Base-by-base conservation (phyloP, 768 basidiomycete species). In the Podaxis carcinomalis region DNA sequence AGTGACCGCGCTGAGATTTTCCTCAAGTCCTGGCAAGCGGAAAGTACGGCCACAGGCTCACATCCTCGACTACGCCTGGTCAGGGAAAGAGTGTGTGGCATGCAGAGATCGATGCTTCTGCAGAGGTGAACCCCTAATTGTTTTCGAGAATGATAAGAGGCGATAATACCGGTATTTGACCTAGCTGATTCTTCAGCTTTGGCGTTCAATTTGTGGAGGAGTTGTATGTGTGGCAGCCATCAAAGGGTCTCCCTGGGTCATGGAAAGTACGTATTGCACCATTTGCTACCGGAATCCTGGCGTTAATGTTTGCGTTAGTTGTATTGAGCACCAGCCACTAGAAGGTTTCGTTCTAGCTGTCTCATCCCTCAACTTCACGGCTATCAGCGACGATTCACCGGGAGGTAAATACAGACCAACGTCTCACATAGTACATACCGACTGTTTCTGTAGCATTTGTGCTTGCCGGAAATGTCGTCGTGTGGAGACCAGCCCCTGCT, bases 31-130 rank as follows among this genome's bases (percentile, higher is more conserved):
- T 99, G 53, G 85, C 94, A 60, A 88, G 92, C 69, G 93, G 92
- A 57, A 99, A 98, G 81, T 97, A 97, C 73, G 82, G 97, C 65
- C 95, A 95, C 78, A 89, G 89, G 76, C 80, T 99, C 51, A 81
- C 97, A 77, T 97, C 97, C 42, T 95, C 95, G 40, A 98, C 96
- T 47, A 97, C 98, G 76, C 81, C 98, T 52, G 97, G 97, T 14
- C 97, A 98, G 77, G 97, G 97, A 47, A 99, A 99, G 86, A 99
- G 97, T 72, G 88, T 83, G 14, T 99, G 97, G 97, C 97, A 99
- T 77, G 97, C 97, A 13, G 97, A 99, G 81, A 98, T 99, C 63
- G 97, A 99, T 73, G 93, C 97, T 57, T 96, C 95, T n/a, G 95
- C 97, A 3, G 97, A 99, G 88, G 93, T 93, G 60, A 44, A 83